Conservation (phyloP, 768 basidiomycete genomes). For the Lyophyllum semitale region DNA sequence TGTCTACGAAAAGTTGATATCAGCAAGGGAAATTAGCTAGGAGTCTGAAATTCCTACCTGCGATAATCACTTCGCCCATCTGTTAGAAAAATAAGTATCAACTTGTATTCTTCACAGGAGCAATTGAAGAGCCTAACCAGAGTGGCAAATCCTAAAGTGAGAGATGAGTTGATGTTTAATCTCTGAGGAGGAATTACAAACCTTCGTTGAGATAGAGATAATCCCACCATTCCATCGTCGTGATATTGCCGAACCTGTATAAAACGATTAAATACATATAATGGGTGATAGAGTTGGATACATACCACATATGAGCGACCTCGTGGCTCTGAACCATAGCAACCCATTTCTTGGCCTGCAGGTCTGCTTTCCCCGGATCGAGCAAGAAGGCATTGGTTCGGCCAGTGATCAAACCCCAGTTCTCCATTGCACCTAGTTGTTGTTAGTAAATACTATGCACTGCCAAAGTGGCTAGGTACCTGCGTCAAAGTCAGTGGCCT, state of each 20-base stretch:
- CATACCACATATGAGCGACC: slow-evolving; percentile 80
- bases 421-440: slow-evolving; percentile 79
- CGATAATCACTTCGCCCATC: slow-evolving; percentile 89
- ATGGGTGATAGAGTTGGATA: neutral
- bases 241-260: slow-evolving; percentile 85
- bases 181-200: slow-evolving; percentile 20
- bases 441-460: slow-evolving; percentile 9
- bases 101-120: neutral
- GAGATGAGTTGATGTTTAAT: slow-evolving; percentile 1
- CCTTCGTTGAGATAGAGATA: slow-evolving; percentile 83
- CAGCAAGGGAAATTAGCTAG: neutral
- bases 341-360: slow-evolving; percentile 77
- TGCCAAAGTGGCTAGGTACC: slow-evolving; percentile 35
- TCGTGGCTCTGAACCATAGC: slow-evolving; percentile 83
- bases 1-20: slow-evolving; percentile 40
- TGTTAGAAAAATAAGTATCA: slow-evolving; percentile 25
- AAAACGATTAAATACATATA: neutral
- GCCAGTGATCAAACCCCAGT: slow-evolving; percentile 92
- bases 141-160: slow-evolving; percentile 72
- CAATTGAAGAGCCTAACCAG: slow-evolving; percentile 45
- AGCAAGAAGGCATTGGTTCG: slow-evolving; percentile 79
- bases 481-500: slow-evolving; percentile 87
- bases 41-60: slow-evolving; percentile 44
- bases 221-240: slow-evolving; percentile 94
- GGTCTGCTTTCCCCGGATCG: slow-evolving; percentile 73